These are phyloP conservation scores for Zostera marina DNA, from an alignment of 116 monocot genomes.

Conservation along the genomic window DNA sequence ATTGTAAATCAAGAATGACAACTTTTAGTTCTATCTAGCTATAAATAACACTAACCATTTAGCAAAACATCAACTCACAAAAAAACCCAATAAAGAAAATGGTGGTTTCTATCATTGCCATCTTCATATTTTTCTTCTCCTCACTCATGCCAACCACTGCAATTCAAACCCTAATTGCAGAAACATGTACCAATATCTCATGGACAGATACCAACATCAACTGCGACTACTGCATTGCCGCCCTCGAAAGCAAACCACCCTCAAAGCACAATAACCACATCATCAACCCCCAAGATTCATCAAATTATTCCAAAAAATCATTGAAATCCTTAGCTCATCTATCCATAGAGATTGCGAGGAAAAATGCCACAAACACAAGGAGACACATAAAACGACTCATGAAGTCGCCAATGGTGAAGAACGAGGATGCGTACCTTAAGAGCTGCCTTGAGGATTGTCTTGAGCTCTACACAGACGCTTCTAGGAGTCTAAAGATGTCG, in stretches of 20 bases:
- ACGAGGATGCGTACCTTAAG: not conserved
- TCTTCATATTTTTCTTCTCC: too few species aligned
- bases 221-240: constrained; percentile 2
- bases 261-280: not conserved
- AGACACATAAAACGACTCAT: not conserved
- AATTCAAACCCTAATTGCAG: not conserved
- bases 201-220: not conserved
- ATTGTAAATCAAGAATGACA: too few species aligned
- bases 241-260: not conserved
- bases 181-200: constrained; percentile 5
- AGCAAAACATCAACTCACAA: too few species aligned
- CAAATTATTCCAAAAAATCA: too few species aligned
- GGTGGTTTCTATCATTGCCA: too few species aligned
- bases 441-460: constrained; percentile 5
- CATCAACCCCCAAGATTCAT: not conserved
- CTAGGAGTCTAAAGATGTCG: not conserved
- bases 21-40: too few species aligned
- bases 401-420: not conserved
- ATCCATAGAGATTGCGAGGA: constrained; percentile 1
- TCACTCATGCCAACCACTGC: not conserved
- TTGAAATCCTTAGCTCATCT: not conserved
- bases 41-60: too few species aligned
- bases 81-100: too few species aligned
- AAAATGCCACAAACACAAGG: constrained; percentile 5
- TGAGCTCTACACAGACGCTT: constrained; percentile 12